phyloP scores from a whole-genome alignment of 441 rosid species.

The Bruguiera hainesii region DNA sequence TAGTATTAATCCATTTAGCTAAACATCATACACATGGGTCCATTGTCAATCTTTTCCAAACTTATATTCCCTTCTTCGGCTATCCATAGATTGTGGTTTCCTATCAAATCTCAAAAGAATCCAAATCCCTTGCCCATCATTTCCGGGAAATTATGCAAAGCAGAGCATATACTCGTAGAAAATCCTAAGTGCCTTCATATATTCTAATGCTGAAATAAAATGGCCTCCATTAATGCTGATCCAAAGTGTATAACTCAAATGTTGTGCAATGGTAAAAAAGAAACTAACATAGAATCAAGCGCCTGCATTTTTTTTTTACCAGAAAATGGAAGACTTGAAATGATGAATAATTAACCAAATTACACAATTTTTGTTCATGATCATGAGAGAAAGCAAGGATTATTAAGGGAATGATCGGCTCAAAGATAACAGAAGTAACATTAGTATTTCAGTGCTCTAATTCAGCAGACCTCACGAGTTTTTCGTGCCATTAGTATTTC shows the following conservation, averaged over 20 bases:
- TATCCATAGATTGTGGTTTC: conserved; percentile 20
- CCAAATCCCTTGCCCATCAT: conserved; percentile 20
- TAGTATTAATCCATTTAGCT: conserved; percentile 14
- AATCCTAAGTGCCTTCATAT: conserved; percentile 19
- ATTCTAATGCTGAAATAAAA: conserved; percentile 13
- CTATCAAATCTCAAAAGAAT: conserved; percentile 21
- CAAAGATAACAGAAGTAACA: background rate
- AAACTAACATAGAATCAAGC: too few species aligned
- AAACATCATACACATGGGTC: background rate
- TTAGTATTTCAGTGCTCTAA: background rate
- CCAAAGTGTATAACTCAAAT: background rate
- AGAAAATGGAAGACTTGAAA: background rate
- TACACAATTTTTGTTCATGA: background rate
- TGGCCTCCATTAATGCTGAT: background rate
- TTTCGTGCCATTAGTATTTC: conserved; percentile 11
- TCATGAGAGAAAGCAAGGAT: background rate
- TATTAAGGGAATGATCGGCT: background rate
- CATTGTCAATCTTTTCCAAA: background rate
- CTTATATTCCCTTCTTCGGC: conserved; percentile 11
- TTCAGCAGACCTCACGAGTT: background rate
- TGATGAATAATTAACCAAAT: background rate
- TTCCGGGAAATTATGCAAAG: conserved; percentile 23
- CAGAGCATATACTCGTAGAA: conserved; percentile 27
- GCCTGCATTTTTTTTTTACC: too few species aligned
- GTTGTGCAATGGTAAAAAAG: too few species aligned